These are phyloP conservation scores for Sugiyamaella valdiviana DNA, from an alignment of 805 yeast species.

Conservation along the genomic window DNA sequence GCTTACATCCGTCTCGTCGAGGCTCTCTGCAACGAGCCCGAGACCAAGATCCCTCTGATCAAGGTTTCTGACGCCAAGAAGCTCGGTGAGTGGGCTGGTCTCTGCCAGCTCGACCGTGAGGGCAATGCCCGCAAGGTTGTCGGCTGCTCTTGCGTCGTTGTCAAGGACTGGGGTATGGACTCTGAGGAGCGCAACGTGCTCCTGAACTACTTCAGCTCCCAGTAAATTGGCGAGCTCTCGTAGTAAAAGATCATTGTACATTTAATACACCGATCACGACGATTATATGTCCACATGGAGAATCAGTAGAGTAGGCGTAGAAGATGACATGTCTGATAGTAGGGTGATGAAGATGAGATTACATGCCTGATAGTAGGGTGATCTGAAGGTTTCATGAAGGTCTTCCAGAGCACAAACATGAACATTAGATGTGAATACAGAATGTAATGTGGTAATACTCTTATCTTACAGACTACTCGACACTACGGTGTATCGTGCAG, in stretches of 20 bases:
- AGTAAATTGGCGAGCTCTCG: too few relatives aligned
- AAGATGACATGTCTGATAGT: neutral
- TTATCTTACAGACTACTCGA: too few relatives aligned
- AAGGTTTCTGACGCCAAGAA: conserved; percentile 99
- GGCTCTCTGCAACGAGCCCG: conserved; percentile 98
- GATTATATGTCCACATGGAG: too few relatives aligned
- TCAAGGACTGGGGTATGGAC: conserved; percentile 99
- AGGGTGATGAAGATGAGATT: too few relatives aligned
- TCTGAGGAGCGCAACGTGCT: conserved; percentile 95
- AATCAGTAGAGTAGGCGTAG: too few relatives aligned
- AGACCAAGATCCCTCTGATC: conserved; percentile 93
- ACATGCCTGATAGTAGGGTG: too few relatives aligned
- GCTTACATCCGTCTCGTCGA: conserved; percentile 95
- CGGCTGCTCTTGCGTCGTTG: conserved; percentile 99
- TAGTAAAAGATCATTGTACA: too few relatives aligned
- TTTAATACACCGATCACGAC: too few relatives aligned
- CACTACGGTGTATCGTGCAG: too few relatives aligned
- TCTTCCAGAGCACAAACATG: too few relatives aligned
- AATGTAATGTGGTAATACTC: too few relatives aligned
- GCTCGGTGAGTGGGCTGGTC: conserved; percentile 99
- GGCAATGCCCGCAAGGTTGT: conserved; percentile 99
- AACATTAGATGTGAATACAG: too few relatives aligned
- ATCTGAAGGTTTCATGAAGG: neutral
- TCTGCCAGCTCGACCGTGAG: conserved; percentile 98
- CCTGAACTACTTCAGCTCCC: conserved; percentile 91